Conservation (phyloP, 2,329 filamentous ascomycete species). For the Venturia oleaginea region DNA sequence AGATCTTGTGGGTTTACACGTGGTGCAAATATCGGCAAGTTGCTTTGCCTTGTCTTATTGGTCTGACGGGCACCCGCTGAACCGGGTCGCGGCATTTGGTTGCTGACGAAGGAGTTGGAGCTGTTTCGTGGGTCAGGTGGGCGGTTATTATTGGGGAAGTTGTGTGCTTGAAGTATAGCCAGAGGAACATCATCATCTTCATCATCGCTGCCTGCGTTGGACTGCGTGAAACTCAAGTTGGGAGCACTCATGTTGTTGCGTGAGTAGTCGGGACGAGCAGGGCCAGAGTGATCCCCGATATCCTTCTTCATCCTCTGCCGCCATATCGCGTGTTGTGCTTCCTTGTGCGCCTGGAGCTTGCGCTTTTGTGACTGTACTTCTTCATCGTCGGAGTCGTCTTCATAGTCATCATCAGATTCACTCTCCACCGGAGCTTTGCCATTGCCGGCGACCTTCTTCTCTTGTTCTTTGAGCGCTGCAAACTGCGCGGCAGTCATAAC, state of each 20-base stretch:
- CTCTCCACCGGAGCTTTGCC: constrained; percentile 42
- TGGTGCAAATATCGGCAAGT: constrained; percentile 71
- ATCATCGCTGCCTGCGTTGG: constrained; percentile 6
- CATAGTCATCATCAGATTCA: constrained; percentile 54
- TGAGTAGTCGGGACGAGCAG: constrained; percentile 44
- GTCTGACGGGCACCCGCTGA: constrained; percentile 32
- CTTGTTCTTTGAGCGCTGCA: constrained; percentile 52
- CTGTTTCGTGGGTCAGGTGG: constrained; percentile 12
- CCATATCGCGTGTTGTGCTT: constrained; percentile 82
- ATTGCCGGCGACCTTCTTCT: constrained; percentile 32
- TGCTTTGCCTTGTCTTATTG: constrained; percentile 27
- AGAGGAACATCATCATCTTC: constrained; percentile 84
- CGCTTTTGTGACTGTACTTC: constrained; percentile 6
- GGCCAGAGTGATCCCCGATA: constrained; percentile 58
- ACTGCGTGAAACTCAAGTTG: constrained; percentile 38
- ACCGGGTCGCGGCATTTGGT: constrained; percentile 27
- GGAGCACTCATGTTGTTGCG: constrained; percentile 53
- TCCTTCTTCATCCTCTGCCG: constrained; percentile 96
- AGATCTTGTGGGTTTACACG: constrained; percentile 56
- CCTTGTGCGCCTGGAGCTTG: constrained; percentile 35
- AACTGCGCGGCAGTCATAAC: constrained; percentile 89
- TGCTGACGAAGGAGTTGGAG: constrained; percentile 7
- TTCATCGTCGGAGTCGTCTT: constrained; percentile 62
- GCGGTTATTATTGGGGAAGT: constrained; percentile 42
- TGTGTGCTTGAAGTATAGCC: constrained; percentile 78